Conservation (phyloP, 768 basidiomycete species). For the Russula ochroleuca region DNA sequence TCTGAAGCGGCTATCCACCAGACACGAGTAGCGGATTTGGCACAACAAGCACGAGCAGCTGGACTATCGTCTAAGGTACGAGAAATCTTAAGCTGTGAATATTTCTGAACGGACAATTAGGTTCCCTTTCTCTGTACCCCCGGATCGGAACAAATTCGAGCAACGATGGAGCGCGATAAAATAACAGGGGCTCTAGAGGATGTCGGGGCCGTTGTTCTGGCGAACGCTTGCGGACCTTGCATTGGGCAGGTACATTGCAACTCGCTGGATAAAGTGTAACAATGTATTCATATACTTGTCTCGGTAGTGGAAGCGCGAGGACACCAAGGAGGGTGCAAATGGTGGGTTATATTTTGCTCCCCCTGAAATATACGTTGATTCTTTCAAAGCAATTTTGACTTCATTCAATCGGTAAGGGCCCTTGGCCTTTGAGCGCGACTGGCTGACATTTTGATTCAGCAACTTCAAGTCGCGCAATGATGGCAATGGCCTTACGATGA, state of each 20-base stretch:
- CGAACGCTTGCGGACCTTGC: conserved; percentile 98
- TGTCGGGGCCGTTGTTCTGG: conserved; percentile 91
- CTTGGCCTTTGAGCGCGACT: neutral
- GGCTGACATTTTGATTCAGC: conserved; percentile 31
- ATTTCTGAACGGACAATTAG: conserved; percentile 34
- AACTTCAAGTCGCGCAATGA: conserved; percentile 96
- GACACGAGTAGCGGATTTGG: conserved; percentile 91
- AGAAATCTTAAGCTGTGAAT: neutral
- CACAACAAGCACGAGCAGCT: conserved; percentile 78
- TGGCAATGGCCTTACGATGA: conserved; percentile 91
- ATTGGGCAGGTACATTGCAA: conserved; percentile 73
- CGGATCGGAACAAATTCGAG: conserved; percentile 93
- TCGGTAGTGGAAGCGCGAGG: conserved; percentile 84
- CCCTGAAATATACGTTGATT: conserved; percentile 13
- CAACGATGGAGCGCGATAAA: conserved; percentile 93
- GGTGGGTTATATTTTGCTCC: conserved; percentile 42
- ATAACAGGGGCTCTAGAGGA: conserved; percentile 76
- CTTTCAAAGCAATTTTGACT: conserved; percentile 75
- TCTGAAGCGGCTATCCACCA: conserved; percentile 33
- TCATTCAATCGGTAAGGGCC: conserved; percentile 82
- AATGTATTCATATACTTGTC: neutral
- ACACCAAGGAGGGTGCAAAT: conserved; percentile 85
- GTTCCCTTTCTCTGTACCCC: conserved; percentile 86
- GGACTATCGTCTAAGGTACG: conserved; percentile 72
- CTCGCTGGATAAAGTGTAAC: neutral